A percentile compares a stretch with the other conserved stretches of the same genome.
Evolutionary conservation across 352 stramenopile species (phyloP).

Genomic region (Phytopythium aichiense): DNA sequence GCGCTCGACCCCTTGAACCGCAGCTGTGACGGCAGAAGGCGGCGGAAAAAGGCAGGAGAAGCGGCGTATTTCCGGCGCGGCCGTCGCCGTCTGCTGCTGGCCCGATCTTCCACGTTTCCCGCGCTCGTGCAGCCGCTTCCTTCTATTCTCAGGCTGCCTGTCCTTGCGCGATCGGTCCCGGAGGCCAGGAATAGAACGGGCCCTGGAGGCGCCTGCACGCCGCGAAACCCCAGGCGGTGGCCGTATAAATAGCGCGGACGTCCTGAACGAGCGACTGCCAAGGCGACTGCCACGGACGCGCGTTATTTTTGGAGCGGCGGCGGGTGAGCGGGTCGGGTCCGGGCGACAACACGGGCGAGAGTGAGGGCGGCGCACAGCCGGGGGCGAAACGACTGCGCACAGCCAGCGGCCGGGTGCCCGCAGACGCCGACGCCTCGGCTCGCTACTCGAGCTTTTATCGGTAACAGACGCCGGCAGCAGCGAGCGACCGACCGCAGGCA

Average conservation of each 20-base stretch:
- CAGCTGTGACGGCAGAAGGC: too few species aligned
- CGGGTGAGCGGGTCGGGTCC: neutral
- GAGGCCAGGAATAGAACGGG: neutral
- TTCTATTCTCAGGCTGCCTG: neutral
- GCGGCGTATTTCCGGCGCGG: neutral
- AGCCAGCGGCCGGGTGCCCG: too few species aligned
- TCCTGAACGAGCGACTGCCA: too few species aligned
- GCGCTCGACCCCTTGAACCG: too few species aligned
- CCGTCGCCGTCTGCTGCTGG: neutral
- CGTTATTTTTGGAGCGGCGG: neutral
- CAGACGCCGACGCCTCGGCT: neutral
- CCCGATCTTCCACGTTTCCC: conserved; percentile 4
- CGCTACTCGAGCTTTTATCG: neutral
- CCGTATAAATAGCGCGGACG: neutral
- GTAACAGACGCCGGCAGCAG: neutral
- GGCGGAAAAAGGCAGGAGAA: neutral
- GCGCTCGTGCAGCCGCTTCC: neutral
- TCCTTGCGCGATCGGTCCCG: neutral
- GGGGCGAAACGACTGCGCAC: neutral
- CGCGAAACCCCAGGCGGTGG: neutral
- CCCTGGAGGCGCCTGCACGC: neutral
- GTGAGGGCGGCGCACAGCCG: too few species aligned
- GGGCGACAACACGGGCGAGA: too few species aligned
- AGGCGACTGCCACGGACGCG: too few species aligned
- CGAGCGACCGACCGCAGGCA: neutral